Evolutionary conservation across 768 basidiomycete species (phyloP), one percentile per base, ranked within the genome.

Genomic region (Hygrocybe punicea): DNA sequence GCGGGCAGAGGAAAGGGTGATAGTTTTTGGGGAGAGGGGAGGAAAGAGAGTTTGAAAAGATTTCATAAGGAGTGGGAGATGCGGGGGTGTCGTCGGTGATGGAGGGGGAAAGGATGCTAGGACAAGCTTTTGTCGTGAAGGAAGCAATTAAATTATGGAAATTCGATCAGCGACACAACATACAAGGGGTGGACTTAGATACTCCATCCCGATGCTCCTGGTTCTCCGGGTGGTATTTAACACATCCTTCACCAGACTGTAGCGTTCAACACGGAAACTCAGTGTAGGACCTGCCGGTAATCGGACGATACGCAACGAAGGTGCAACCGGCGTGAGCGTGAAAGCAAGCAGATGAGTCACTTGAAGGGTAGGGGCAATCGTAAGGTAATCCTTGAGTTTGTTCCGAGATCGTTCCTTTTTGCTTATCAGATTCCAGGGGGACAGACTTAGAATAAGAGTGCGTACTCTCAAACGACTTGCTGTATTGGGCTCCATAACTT

Each of bases 401-500:
- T 93, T 96, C 24, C 87, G 79, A 57, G 83, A 84, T 19, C 95
- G 82, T 81, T 99, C 97, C 95, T 98, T 29, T 29, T 29, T 29
- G 4, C 29, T 29, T 4, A 63, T 47, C 55, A 44, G 53, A 53
- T 25, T 25, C 10, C 21, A 13, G 17, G 40, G 10, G 21, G 25
- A n/a, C 7, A 46, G 42, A 33, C 19, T 14, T 16, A 46, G 42
- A 33, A 25, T 14, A 3, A 48, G 19, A 19, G 10, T 34, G 76
- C 76, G 61, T 60, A 96, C 95, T 74, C 77, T 86, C n/a, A 99
- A 80, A 50, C 97, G 82, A 60, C 86, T 87, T 17, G 96, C 97
- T 13, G 97, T 99, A 67, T 98, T 93, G 58, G 97, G 97, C 69
- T 99, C 97, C 91, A 99, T 92, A 58, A 97, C 91, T 72, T 91